Evolutionary conservation across 2,329 filamentous ascomycete genomes (phyloP).

Genomic region (Nannizzia gypsea): DNA sequence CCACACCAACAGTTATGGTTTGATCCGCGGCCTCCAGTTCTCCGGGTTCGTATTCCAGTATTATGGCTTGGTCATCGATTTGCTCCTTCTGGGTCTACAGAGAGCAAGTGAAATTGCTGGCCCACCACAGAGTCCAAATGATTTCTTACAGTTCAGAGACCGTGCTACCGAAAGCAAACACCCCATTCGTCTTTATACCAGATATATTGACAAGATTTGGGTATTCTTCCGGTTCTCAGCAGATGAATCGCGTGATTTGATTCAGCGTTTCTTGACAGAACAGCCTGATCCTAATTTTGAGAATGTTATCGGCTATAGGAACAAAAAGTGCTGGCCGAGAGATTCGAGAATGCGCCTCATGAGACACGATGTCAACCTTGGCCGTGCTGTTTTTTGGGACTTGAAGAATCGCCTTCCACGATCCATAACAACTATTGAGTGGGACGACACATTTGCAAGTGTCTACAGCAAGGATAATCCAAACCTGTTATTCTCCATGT

Average conservation of each 20-base stretch:
- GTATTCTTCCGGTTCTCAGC: constrained; percentile 89
- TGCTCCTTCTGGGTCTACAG: constrained; percentile 82
- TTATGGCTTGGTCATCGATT: constrained; percentile 89
- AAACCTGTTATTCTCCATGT: constrained; percentile 95
- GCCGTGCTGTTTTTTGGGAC: constrained; percentile 97
- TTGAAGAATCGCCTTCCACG: constrained; percentile 91
- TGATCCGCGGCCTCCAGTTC: constrained; percentile 96
- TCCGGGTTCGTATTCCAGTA: constrained; percentile 98
- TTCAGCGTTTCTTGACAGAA: constrained; percentile 94
- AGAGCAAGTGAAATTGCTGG: constrained; percentile 97
- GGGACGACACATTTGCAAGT: constrained; percentile 97
- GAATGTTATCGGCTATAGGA: constrained; percentile 97
- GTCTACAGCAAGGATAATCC: constrained; percentile 98
- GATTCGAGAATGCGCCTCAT: constrained; percentile 97
- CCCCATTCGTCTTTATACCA: constrained; percentile 91
- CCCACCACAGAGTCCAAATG: constrained; percentile 84
- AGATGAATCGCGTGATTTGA: constrained; percentile 88
- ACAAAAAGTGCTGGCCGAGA: constrained; percentile 98
- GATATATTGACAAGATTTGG: constrained; percentile 98
- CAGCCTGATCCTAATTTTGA: constrained; percentile 98
- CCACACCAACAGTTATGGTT: constrained; percentile 94
- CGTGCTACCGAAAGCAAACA: constrained; percentile 83
- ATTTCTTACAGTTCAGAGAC: constrained; percentile 95
- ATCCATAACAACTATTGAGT: constrained; percentile 93
- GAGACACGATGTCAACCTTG: constrained; percentile 96